Evolutionary conservation across 2,329 filamentous ascomycete species (phyloP).

Genomic region (Colletotrichum magnum): DNA sequence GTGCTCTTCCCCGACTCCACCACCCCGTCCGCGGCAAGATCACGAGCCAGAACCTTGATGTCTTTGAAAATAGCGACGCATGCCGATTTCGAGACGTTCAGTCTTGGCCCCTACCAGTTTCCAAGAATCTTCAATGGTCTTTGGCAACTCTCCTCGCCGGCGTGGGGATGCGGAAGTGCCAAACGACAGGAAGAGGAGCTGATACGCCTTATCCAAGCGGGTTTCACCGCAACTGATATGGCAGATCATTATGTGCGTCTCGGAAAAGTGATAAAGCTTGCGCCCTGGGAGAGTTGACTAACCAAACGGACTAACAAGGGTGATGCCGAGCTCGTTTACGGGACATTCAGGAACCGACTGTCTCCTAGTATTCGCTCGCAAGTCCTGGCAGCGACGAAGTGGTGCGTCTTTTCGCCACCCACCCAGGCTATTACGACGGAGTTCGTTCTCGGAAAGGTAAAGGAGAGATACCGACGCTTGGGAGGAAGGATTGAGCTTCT

Average conservation of each 20-base stretch:
- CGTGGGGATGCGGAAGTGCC: conserved; percentile 45
- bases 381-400: conserved; percentile 53
- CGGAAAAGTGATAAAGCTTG: background rate
- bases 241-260: conserved; percentile 52
- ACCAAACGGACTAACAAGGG: conserved; percentile 42
- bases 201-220: conserved; percentile 43
- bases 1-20: conserved; percentile 45
- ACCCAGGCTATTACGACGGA: conserved; percentile 44
- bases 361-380: conserved; percentile 39
- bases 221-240: conserved; percentile 50
- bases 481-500: conserved; percentile 51
- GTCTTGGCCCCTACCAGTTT: conserved; percentile 41
- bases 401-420: conserved; percentile 50
- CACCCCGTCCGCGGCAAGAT: background rate
- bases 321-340: conserved; percentile 53
- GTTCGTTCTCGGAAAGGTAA: conserved; percentile 47
- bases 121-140: conserved; percentile 49
- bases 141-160: conserved; percentile 50
- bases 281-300: background rate
- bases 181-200: conserved; percentile 47
- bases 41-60: conserved; percentile 13
- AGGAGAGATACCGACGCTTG: conserved; percentile 50
- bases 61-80: background rate
- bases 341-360: conserved; percentile 48
- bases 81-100: conserved; percentile 43